Evolutionary conservation across 23 red algal genomes (phyloP).

Genomic region (Agarophyton chilense): DNA sequence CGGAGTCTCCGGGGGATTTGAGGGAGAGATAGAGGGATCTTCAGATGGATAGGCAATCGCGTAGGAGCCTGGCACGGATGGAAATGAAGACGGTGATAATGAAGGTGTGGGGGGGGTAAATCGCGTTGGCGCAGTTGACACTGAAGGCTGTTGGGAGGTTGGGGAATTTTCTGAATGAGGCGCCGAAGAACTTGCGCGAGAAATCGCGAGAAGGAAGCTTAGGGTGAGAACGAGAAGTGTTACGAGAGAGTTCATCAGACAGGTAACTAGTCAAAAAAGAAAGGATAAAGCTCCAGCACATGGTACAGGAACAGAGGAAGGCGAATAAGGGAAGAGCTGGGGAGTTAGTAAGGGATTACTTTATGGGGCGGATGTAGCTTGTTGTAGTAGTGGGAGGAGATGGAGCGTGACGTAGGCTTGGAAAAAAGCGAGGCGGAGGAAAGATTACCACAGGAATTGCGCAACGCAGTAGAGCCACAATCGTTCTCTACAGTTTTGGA

Average conservation of each 20-base stretch:
- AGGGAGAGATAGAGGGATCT: neutral
- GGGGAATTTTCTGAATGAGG: neutral
- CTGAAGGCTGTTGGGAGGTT: neutral
- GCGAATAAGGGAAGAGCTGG: too few relatives aligned
- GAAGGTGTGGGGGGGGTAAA: neutral
- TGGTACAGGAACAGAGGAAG: too few relatives aligned
- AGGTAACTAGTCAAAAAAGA: neutral
- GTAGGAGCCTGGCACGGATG: neutral
- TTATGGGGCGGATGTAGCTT: too few relatives aligned
- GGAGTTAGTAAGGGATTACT: too few relatives aligned
- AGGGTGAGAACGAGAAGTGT: neutral
- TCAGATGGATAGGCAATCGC: neutral
- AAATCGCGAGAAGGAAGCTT: conserved; percentile 3
- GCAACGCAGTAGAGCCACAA: too few relatives aligned
- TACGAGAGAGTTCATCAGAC: conserved; percentile 3
- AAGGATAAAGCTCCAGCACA: neutral
- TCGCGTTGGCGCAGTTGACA: neutral
- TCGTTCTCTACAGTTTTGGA: too few relatives aligned
- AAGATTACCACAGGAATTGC: too few relatives aligned
- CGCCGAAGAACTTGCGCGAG: neutral
- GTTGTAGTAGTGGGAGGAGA: too few relatives aligned
- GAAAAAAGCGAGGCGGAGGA: too few relatives aligned
- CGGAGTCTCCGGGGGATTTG: neutral
- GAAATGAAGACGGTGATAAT: neutral
- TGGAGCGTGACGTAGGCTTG: too few relatives aligned